Conservation (phyloP, 2,329 filamentous ascomycete genomes). For the Pseudocercospora cruenta region DNA sequence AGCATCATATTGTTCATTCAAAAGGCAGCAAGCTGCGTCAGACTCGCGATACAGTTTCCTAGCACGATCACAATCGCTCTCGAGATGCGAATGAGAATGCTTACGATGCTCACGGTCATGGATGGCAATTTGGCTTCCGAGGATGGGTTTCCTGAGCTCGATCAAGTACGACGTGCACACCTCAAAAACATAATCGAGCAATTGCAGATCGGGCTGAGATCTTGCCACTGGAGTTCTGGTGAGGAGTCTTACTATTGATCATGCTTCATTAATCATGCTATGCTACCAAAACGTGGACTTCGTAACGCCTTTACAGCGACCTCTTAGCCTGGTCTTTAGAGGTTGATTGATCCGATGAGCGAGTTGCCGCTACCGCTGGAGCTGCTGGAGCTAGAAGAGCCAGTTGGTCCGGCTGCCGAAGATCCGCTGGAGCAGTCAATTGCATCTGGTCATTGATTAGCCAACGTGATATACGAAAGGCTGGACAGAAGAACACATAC, state of each 20-base stretch:
- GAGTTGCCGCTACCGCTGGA: not conserved
- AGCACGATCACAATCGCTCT: not conserved
- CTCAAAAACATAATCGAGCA: not conserved
- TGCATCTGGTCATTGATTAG: not conserved
- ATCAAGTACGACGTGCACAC: not conserved
- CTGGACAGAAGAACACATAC: not conserved
- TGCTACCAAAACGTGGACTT: not conserved
- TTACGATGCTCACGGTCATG: not conserved
- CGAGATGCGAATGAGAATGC: not conserved
- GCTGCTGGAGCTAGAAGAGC: conserved; percentile 7
- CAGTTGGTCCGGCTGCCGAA: not conserved
- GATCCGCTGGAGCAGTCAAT: not conserved
- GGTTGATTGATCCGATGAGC: conserved; percentile 4
- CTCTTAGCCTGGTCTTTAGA: not conserved
- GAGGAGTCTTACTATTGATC: not conserved
- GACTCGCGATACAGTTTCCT: not conserved
- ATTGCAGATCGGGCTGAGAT: not conserved
- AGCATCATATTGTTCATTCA: conserved; percentile 3
- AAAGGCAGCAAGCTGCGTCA: not conserved
- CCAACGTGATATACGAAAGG: not conserved
- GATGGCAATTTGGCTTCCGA: not conserved
- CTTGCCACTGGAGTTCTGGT: not conserved
- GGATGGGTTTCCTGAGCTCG: not conserved
- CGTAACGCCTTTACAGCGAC: not conserved
- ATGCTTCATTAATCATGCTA: not conserved